A percentile compares a stretch with the other conserved stretches of the same genome.
These are phyloP conservation scores for Venturiaceae sp. DNA, from an alignment of 2,329 filamentous ascomycete genomes.

Conservation along the genomic window DNA sequence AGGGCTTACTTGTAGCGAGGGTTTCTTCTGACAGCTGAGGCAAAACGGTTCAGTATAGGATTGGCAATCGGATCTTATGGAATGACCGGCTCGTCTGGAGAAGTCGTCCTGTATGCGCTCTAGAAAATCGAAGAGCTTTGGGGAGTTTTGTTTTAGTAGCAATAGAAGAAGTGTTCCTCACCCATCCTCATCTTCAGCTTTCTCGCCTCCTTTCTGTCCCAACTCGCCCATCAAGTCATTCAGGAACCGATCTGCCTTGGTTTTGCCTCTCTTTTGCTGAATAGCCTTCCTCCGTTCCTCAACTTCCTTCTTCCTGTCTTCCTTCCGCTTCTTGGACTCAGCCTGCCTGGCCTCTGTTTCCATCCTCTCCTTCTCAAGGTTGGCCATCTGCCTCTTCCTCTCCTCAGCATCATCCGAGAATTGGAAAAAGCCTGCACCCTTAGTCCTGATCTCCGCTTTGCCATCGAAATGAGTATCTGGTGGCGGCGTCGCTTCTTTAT, in stretches of 20 bases:
- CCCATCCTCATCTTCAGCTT: neutral
- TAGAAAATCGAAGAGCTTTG: no score
- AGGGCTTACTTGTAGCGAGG: no score
- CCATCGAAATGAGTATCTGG: constrained; percentile 79
- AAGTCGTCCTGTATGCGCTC: no score
- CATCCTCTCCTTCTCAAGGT: constrained; percentile 54
- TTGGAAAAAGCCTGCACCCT: constrained; percentile 85
- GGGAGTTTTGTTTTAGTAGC: no score
- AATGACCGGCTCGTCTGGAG: no score
- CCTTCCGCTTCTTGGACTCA: constrained; percentile 45
- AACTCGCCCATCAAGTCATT: constrained; percentile 41
- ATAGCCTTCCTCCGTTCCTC: constrained; percentile 45
- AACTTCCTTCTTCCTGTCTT: constrained; percentile 43
- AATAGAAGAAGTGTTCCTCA: neutral
- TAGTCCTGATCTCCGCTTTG: constrained; percentile 69
- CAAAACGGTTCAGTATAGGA: no score
- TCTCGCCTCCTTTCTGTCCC: neutral
- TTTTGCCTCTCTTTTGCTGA: constrained; percentile 47
- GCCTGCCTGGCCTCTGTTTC: constrained; percentile 57
- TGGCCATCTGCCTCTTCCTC: constrained; percentile 64
- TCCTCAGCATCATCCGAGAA: constrained; percentile 69
- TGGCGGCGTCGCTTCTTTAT: constrained; percentile 72
- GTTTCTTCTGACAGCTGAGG: no score
- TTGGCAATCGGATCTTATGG: no score
- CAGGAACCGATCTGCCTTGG: constrained; percentile 64